phyloP scores from a whole-genome alignment of 108 stramenopile genomes.

The Cyclostephanos tholiformis region DNA sequence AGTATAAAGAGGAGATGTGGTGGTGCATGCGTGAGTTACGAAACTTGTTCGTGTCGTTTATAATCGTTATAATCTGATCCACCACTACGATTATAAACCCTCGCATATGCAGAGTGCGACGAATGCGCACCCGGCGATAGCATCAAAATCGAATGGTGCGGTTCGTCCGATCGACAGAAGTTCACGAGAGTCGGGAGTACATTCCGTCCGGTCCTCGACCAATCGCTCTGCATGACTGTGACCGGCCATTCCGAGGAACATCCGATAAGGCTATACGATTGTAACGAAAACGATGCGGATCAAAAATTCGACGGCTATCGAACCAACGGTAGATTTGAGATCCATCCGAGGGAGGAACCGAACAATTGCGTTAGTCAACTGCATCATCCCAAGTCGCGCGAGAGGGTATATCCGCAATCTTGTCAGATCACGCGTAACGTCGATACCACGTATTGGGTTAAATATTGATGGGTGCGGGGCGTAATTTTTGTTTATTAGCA shows the following conservation, averaged over 20 bases:
- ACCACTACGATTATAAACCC: no score
- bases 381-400: conserved; percentile 39
- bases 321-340: conserved; percentile 19
- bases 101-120: conserved; percentile 5
- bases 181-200: conserved; percentile 1
- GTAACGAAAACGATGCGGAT: conserved; percentile 2
- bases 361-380: conserved; percentile 23
- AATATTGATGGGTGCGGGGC: conserved; percentile 10
- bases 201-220: neutral
- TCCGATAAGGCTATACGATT: conserved; percentile 7
- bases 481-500: no score
- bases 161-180: neutral
- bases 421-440: conserved; percentile 7
- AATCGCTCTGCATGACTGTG: conserved; percentile 14
- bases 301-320: conserved; percentile 17
- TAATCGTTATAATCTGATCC: no score
- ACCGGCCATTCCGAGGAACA: conserved; percentile 5
- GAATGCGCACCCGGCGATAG: neutral
- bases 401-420: conserved; percentile 25
- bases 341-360: conserved; percentile 7
- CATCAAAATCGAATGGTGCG: neutral
- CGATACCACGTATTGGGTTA: conserved; percentile 34
- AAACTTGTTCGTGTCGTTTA: no score
- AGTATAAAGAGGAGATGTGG: conserved; percentile 13
- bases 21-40: conserved; percentile 19